A percentile compares a stretch with the other conserved stretches of the same genome.
phyloP scores from a whole-genome alignment of 2,329 filamentous ascomycete genomes.

The Westerdykella ornata region DNA sequence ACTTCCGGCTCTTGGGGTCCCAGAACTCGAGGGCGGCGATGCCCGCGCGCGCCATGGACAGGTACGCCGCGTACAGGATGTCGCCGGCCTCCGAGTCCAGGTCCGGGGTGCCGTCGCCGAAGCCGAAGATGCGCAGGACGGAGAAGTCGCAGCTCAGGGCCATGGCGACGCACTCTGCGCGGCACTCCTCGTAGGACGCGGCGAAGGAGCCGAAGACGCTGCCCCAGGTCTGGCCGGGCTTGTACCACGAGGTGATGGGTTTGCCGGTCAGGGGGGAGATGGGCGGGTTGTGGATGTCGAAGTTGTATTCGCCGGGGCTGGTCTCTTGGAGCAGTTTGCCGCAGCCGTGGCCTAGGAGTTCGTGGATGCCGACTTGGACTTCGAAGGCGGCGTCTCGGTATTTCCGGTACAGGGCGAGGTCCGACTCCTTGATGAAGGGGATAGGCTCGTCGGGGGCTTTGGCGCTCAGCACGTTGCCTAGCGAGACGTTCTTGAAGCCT shows the following conservation, averaged over 20 bases:
- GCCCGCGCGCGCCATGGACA: slow-evolving; percentile 92
- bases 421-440: slow-evolving; percentile 75
- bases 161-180: slow-evolving; percentile 92
- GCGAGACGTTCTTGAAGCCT: slow-evolving; percentile 87
- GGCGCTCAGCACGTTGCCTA: slow-evolving; percentile 87
- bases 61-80: slow-evolving; percentile 79
- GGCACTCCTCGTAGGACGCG: slow-evolving; percentile 87
- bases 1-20: slow-evolving; percentile 85
- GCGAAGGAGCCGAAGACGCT: slow-evolving; percentile 84
- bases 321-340: slow-evolving; percentile 93
- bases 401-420: slow-evolving; percentile 71
- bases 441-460: slow-evolving; percentile 89
- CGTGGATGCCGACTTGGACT: slow-evolving; percentile 91
- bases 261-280: slow-evolving; percentile 71
- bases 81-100: slow-evolving; percentile 74
- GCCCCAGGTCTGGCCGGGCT: slow-evolving; percentile 90
- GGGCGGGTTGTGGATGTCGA: slow-evolving; percentile 74
- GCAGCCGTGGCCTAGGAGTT: slow-evolving; percentile 81
- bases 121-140: slow-evolving; percentile 85
- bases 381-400: slow-evolving; percentile 86
- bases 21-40: slow-evolving; percentile 85
- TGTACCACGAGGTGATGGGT: slow-evolving; percentile 81
- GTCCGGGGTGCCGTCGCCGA: slow-evolving; percentile 68
- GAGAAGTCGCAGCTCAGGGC: slow-evolving; percentile 80
- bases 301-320: slow-evolving; percentile 74